phyloP scores from a whole-genome alignment of 495 filamentous ascomycete genomes.

The Apodospora peruviana region DNA sequence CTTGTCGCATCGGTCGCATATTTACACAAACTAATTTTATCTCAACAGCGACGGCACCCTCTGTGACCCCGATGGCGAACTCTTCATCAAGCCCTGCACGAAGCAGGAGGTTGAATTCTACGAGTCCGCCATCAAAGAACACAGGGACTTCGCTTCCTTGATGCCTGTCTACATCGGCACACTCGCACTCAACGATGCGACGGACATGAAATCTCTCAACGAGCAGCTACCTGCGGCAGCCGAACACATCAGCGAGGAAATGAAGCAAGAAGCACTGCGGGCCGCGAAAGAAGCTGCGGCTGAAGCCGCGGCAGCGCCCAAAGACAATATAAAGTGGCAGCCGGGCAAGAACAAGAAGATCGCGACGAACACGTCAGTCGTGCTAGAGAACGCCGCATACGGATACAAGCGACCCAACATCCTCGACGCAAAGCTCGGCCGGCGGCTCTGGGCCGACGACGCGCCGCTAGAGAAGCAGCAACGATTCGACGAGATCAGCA shows the following conservation, averaged over 20 bases:
- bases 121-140: constrained; percentile 58
- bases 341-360: constrained; percentile 50
- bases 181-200: constrained; percentile 48
- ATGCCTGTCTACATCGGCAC: constrained; percentile 86
- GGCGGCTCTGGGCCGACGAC: constrained; percentile 78
- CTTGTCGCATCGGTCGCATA: too few relatives aligned
- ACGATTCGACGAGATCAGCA: constrained; percentile 72
- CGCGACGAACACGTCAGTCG: constrained; percentile 70
- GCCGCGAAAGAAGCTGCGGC: constrained; percentile 20
- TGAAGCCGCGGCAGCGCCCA: constrained; percentile 15
- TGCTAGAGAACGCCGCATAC: constrained; percentile 78
- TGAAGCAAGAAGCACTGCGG: constrained; percentile 35
- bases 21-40: constrained; percentile 7
- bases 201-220: constrained; percentile 41
- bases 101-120: constrained; percentile 86
- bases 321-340: constrained; percentile 24
- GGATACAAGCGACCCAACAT: constrained; percentile 86
- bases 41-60: constrained; percentile 77
- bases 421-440: constrained; percentile 89
- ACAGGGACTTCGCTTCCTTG: constrained; percentile 66
- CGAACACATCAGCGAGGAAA: constrained; percentile 34
- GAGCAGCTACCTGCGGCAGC: constrained; percentile 43
- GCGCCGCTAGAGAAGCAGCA: constrained; percentile 70
- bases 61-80: constrained; percentile 72
- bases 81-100: constrained; percentile 95